Evolutionary conservation across 75 land plant genomes (phyloP), one percentile per base, ranked within the genome.

Genomic region (Adiantum capillusveneris): DNA sequence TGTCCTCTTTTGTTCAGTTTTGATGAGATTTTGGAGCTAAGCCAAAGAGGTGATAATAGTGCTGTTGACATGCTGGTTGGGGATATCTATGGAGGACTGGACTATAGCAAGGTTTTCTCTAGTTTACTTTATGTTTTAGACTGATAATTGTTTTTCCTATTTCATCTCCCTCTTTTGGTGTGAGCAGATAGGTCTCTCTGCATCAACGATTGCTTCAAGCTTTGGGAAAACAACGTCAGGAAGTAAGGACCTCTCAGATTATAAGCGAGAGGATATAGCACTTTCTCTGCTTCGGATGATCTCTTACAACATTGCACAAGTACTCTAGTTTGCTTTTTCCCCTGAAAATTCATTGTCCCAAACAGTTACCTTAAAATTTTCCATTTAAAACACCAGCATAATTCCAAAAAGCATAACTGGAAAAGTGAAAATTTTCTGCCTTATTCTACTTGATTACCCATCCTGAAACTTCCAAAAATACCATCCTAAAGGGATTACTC

Each of bases 21-120:
- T 75, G 98, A 94, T 70, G 90, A 94, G 57, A 77, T 94, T 65
- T 68, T 94, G 34, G 96, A 94, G 57, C 69, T 94, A 53, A 89
- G 96, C 59, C 96, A 88, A 44, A 59, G 29, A 41, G 96, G 96
- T 50, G 89, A 94, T 53, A 94, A 90, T 59, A 78, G 91, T 55
- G 75, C 77, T 0, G 68, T 94, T 30, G 98, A 94, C 71, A 94
- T 94, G 98, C 88, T 94, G 54, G 98, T 94, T 61, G 96, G 96
- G 26, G 98, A 94, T 48, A 94, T 94, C 16, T 94, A 83, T 79
- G 90, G 98, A 51, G 98, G 96, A 24, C 63, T 79, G 49, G 96
- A 94, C 52, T 89, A 89, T 57, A 64, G 81, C 44, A 94, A 94
- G 95, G 95, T 85, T 19, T 18, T 5, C 7, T 20, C 0, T 64